These are phyloP conservation scores for Amniculicola lignicola DNA, from an alignment of 495 filamentous ascomycete genomes.

Conservation along the genomic window DNA sequence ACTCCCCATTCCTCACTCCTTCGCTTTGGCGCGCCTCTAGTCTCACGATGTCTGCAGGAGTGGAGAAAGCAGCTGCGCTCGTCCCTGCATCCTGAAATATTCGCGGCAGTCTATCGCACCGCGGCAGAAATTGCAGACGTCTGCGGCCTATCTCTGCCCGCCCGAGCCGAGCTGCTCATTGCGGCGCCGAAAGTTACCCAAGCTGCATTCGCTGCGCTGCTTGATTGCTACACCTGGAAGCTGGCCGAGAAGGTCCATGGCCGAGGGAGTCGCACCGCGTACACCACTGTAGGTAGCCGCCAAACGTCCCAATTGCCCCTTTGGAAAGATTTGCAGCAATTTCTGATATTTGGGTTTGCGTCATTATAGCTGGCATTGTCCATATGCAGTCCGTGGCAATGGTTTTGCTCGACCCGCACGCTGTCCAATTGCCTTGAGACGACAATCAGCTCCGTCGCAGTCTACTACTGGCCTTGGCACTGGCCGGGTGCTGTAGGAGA, in stretches of 20 bases:
- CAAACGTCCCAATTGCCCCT: slow-evolving; percentile 1
- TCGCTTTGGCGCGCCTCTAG: not conserved
- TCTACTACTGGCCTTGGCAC: slow-evolving; percentile 86
- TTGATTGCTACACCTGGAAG: slow-evolving; percentile 89
- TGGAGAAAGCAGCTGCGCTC: slow-evolving; percentile 89
- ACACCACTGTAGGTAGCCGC: slow-evolving; percentile 60
- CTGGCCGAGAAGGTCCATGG: slow-evolving; percentile 74
- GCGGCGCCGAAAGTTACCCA: slow-evolving; percentile 72
- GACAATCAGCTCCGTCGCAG: slow-evolving; percentile 73
- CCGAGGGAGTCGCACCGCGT: slow-evolving; percentile 52
- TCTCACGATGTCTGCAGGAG: slow-evolving; percentile 60
- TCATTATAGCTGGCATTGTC: slow-evolving; percentile 60
- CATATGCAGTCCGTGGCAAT: slow-evolving; percentile 88
- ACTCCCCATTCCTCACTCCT: not conserved
- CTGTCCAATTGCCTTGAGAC: slow-evolving; percentile 94
- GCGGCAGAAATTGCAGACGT: slow-evolving; percentile 52
- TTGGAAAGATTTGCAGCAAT: slow-evolving; percentile 5
- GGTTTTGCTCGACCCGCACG: slow-evolving; percentile 89
- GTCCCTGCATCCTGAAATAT: slow-evolving; percentile 83
- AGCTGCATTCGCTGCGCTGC: slow-evolving; percentile 69
- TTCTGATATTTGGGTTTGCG: slow-evolving; percentile 24
- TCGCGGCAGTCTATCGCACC: slow-evolving; percentile 71
- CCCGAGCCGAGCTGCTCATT: slow-evolving; percentile 62
- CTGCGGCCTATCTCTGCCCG: slow-evolving; percentile 48
- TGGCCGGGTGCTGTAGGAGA: slow-evolving; percentile 42